phyloP scores from a whole-genome alignment of 208 protist species.

The Porcisia hertigi region DNA sequence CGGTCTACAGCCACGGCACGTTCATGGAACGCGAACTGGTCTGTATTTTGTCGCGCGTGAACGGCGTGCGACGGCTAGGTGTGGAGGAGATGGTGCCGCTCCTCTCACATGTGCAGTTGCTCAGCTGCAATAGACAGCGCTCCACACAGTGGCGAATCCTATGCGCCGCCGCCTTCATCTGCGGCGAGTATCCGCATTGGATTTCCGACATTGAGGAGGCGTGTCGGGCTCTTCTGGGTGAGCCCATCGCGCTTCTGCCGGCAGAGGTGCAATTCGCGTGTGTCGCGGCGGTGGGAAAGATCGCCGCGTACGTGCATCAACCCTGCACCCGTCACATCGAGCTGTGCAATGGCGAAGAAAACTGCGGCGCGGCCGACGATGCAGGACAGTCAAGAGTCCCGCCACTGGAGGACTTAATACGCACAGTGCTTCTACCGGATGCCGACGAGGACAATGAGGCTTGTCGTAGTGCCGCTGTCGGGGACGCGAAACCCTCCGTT shows the following conservation, averaged over 20 bases:
- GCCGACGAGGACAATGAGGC: not conserved
- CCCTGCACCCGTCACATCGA: conserved; percentile 57
- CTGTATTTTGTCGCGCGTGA: conserved; percentile 94
- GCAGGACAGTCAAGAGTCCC: not conserved
- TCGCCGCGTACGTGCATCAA: conserved; percentile 67
- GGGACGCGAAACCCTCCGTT: not conserved
- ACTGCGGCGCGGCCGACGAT: conserved; percentile 25
- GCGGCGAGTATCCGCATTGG: conserved; percentile 93
- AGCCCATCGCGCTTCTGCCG: conserved; percentile 59
- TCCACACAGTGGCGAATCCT: conserved; percentile 85
- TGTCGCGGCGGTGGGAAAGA: conserved; percentile 90
- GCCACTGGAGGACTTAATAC: conserved; percentile 19
- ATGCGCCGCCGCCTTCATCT: conserved; percentile 92
- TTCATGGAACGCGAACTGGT: conserved; percentile 93
- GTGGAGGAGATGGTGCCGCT: conserved; percentile 66
- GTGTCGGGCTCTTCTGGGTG: conserved; percentile 49
- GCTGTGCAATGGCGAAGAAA: conserved; percentile 63
- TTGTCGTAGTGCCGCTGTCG: not conserved
- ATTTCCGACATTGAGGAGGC: conserved; percentile 52
- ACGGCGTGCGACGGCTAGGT: conserved; percentile 78
- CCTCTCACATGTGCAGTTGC: conserved; percentile 47
- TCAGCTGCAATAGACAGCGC: conserved; percentile 40
- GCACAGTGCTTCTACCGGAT: conserved; percentile 15
- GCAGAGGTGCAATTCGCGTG: conserved; percentile 84
- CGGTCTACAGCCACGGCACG: conserved; percentile 70